Evolutionary conservation across 2,329 filamentous ascomycete species (phyloP), one percentile per base, ranked within the genome.

Genomic region (Colletotrichum truncatum): DNA sequence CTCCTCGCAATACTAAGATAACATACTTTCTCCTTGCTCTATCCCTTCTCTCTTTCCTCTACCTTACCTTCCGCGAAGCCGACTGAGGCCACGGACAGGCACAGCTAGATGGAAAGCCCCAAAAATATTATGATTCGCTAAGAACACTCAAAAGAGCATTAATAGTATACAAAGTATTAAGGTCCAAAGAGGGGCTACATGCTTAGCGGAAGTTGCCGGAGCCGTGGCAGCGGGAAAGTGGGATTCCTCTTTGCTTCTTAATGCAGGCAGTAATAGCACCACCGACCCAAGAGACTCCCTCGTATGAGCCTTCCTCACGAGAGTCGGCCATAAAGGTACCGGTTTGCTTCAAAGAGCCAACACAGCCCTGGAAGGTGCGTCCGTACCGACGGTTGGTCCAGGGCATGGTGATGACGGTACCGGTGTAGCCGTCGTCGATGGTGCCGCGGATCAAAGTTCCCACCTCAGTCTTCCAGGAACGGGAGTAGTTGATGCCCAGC

Each of bases 351-450:
- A 60, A 25, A n/a, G 34, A 34, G n/a, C 61, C 65, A 11, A 65
- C 26, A 9, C 65, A 67, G 43, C 65, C 65, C 26, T 64, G 65
- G 61, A 60, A 56, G 28, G 49, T 30, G 30, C 55, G 65, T 34
- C 65, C 65, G 54, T 56, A 67, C 28, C 34, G 41, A 43, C 65
- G 65, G 25, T 25, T 65, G 39, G 53, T 65, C 65, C 65, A 67
- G 48, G 65, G 65, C 7, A 34, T 52, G 23, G 54, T 56, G 48
- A 67, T 51, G 23, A 64, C 54, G 6, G 52, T 43, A n/a, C 64
- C 64, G 1, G 64, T 64, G 18, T 65, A n/a, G 54, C 64, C 64
- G 11, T 53, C 9, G 34, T 14, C 18, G 18, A 67, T n/a, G 23
- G 43, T 64, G 28, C 64, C 64, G 11, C 60, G 54, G 36, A 67